phyloP scores from a whole-genome alignment of 495 filamentous ascomycete species.

The Trichocladium uniseriatum region DNA sequence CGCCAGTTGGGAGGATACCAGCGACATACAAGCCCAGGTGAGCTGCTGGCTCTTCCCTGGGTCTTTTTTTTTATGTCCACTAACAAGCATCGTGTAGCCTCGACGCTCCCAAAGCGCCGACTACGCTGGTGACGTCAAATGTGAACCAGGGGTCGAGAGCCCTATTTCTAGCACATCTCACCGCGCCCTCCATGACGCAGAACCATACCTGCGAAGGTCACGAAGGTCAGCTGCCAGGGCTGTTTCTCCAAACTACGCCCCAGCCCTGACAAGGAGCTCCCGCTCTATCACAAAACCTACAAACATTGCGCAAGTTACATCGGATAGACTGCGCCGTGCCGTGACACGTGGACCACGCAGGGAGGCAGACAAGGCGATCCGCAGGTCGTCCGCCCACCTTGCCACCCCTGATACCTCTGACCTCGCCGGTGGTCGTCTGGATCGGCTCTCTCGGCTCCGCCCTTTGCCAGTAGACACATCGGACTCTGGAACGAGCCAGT shows the following conservation, averaged over 20 bases:
- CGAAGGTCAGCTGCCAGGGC: conserved; percentile 20
- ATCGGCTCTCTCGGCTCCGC: conserved; percentile 26
- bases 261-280: conserved; percentile 19
- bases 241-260: conserved; percentile 29
- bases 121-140: conserved; percentile 25
- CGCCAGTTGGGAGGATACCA: conserved; percentile 54
- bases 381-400: conserved; percentile 28
- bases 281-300: conserved; percentile 19
- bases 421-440: conserved; percentile 13
- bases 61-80: conserved; percentile 1
- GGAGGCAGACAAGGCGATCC: conserved; percentile 18
- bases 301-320: conserved; percentile 10
- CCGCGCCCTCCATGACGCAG: conserved; percentile 15
- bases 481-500: conserved; percentile 36
- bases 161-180: conserved; percentile 17
- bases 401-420: conserved; percentile 44
- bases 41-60: neutral
- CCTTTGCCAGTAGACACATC: conserved; percentile 27
- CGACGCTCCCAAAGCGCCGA: conserved; percentile 28
- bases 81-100: conserved; percentile 16
- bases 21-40: conserved; percentile 36
- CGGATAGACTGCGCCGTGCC: conserved; percentile 34
- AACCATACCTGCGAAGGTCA: conserved; percentile 17
- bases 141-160: conserved; percentile 27
- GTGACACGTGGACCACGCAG: conserved; percentile 23